These are phyloP conservation scores for Gossypioides kirkii DNA, from an alignment of 345 rosid species.

Conservation along the genomic window DNA sequence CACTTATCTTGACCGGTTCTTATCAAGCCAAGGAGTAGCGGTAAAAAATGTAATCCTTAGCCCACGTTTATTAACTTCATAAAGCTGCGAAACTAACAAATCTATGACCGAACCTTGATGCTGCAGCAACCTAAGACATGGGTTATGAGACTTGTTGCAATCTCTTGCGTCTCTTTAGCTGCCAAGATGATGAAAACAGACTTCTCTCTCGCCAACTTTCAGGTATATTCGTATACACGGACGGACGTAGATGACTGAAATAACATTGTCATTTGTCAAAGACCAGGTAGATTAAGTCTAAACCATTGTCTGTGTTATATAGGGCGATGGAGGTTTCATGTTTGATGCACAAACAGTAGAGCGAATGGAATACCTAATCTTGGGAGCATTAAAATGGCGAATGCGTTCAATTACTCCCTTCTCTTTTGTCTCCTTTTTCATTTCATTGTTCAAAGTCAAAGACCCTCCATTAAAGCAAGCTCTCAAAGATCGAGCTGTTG, in stretches of 20 bases:
- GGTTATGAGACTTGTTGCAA: conserved; percentile 55
- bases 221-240: conserved; percentile 27
- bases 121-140: conserved; percentile 56
- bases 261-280: too few relatives aligned
- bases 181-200: conserved; percentile 64
- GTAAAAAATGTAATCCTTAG: conserved; percentile 10
- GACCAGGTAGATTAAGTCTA: too few relatives aligned
- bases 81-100: too few relatives aligned
- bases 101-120: background rate
- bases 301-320: too few relatives aligned
- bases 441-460: conserved; percentile 44
- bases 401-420: conserved; percentile 87
- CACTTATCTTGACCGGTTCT: conserved; percentile 74
- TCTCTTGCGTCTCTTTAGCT: conserved; percentile 64
- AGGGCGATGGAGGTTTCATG: conserved; percentile 30
- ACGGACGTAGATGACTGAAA: too few relatives aligned
- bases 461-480: conserved; percentile 40
- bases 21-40: conserved; percentile 51
- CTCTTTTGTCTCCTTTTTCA: conserved; percentile 54
- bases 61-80: too few relatives aligned
- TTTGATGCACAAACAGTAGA: conserved; percentile 53
- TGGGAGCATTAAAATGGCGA: conserved; percentile 82
- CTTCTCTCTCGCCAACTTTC: conserved; percentile 33
- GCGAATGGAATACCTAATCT: conserved; percentile 65
- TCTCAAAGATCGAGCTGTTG: conserved; percentile 48